Evolutionary conservation across 495 filamentous ascomycete genomes (phyloP).

Genomic region (Opeltia flavorubescens): DNA sequence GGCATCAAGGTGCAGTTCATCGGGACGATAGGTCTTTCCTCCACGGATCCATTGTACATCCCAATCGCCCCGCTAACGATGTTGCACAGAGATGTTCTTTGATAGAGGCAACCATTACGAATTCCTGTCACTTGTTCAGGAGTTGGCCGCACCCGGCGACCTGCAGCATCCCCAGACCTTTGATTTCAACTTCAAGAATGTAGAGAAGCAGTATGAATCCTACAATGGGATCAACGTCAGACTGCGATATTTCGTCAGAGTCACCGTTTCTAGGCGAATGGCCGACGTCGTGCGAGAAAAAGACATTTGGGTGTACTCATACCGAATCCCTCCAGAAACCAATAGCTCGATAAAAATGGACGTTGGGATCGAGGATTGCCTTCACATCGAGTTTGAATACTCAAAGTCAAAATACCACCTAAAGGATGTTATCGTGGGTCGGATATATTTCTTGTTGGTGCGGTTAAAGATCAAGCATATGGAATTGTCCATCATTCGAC

Average conservation of each 20-base stretch:
- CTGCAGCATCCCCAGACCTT: conserved; percentile 97
- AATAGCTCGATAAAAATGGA: conserved; percentile 99
- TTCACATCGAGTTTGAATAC: conserved; percentile 99
- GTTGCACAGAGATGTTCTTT: conserved; percentile 83
- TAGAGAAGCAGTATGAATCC: conserved; percentile 99
- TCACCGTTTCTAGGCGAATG: conserved; percentile 93
- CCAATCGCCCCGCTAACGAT: conserved; percentile 7
- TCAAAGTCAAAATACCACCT: conserved; percentile 98
- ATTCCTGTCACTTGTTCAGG: conserved; percentile 90
- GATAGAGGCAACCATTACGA: conserved; percentile 98
- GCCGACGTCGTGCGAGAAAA: conserved; percentile 97
- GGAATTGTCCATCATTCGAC: conserved; percentile 94
- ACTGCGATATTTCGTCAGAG: conserved; percentile 94
- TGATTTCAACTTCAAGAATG: conserved; percentile 99
- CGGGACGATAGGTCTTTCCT: conserved; percentile 70
- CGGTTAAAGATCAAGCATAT: conserved; percentile 99
- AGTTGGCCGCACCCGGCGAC: conserved; percentile 90
- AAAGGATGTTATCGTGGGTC: conserved; percentile 97
- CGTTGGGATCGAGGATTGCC: conserved; percentile 96
- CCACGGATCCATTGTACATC: neutral
- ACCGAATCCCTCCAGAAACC: conserved; percentile 94
- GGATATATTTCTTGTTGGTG: conserved; percentile 97
- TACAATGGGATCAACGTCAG: conserved; percentile 99
- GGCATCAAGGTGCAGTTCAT: conserved; percentile 99
- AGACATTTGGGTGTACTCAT: conserved; percentile 99